phyloP scores from a whole-genome alignment of 345 rosid species.

The Aquilaria yunnanensis region DNA sequence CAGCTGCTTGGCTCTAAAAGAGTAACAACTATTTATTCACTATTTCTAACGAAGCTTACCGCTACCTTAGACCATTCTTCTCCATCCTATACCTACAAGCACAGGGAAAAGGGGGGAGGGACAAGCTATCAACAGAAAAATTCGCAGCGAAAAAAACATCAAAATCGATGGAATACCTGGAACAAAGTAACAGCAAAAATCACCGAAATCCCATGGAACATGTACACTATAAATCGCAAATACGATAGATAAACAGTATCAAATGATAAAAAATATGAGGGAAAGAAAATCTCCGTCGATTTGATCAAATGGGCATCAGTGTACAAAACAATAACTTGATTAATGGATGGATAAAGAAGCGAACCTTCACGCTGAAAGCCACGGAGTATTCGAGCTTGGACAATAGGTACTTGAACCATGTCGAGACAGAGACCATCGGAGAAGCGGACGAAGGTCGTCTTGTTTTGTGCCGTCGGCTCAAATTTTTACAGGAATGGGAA shows the following conservation, averaged over 20 bases:
- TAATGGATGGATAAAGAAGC: background rate
- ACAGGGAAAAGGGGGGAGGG: no score
- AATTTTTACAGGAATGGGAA: no score
- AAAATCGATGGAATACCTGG: no score
- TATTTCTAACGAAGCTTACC: no score
- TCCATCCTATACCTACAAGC: no score
- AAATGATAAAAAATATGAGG: background rate
- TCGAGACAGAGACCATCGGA: slow-evolving; percentile 65
- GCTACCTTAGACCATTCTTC: no score
- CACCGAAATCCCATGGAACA: background rate
- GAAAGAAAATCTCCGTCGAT: background rate
- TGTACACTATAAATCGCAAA: background rate
- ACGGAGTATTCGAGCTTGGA: slow-evolving; percentile 70
- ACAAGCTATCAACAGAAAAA: no score
- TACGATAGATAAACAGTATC: no score
- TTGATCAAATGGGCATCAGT: background rate
- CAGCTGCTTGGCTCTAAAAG: no score
- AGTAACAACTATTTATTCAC: no score
- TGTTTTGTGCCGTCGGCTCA: background rate
- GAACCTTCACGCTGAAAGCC: slow-evolving; percentile 58
- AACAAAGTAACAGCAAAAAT: background rate
- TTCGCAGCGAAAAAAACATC: no score
- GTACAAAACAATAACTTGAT: background rate
- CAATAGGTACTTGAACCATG: slow-evolving; percentile 68
- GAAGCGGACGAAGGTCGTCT: background rate